These are phyloP conservation scores for Talaromyces sp. DNA, from an alignment of 2,329 filamentous ascomycete species.

Conservation along the genomic window DNA sequence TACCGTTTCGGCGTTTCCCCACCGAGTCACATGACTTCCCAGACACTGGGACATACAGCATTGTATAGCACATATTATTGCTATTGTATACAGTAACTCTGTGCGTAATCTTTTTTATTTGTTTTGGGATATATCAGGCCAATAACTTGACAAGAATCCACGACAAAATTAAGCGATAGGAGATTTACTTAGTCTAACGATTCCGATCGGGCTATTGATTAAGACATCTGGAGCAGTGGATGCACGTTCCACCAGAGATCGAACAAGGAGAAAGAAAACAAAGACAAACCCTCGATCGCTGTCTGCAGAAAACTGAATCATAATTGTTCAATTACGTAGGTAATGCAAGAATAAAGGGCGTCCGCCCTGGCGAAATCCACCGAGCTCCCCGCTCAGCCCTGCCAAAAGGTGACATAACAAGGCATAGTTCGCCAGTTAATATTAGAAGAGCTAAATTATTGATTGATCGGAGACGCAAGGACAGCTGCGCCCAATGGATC, in stretches of 20 bases:
- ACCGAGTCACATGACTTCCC: background rate
- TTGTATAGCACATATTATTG: background rate
- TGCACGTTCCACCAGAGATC: background rate
- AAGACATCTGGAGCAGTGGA: background rate
- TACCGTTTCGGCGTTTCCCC: background rate
- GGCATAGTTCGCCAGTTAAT: background rate
- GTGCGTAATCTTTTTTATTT: no score
- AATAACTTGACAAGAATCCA: background rate
- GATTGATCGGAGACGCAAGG: slow-evolving; percentile 8
- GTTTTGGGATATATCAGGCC: no score
- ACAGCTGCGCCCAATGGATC: background rate
- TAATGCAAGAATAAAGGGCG: background rate
- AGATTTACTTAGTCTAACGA: background rate
- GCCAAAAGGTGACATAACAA: background rate
- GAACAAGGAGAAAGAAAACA: background rate
- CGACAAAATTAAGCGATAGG: background rate
- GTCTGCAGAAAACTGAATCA: background rate
- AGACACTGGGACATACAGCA: background rate
- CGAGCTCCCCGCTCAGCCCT: slow-evolving; percentile 1
- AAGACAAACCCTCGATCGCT: no score
- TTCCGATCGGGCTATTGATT: background rate
- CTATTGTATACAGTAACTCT: background rate
- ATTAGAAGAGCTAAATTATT: background rate
- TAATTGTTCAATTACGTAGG: background rate
- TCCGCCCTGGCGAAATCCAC: background rate